Conservation (phyloP, 257 asterid genomes). For the Eustoma russellianum region DNA sequence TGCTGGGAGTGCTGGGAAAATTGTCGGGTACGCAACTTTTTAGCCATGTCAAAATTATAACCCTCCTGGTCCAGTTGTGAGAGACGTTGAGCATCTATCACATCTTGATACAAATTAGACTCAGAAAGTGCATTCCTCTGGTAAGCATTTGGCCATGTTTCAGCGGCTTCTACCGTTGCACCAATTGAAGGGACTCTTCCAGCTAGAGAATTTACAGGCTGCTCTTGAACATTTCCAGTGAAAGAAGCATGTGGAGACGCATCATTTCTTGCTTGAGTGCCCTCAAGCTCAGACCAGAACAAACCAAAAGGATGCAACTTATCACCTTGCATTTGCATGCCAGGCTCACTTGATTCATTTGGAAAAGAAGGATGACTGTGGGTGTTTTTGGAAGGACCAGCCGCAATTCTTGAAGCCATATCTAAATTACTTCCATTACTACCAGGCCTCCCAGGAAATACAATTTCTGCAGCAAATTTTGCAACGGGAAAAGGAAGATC, state of each 20-base stretch:
- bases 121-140: constrained; percentile 42
- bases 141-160: constrained; percentile 51
- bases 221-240: constrained; percentile 33
- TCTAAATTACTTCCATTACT: constrained; percentile 52
- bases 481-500: background rate
- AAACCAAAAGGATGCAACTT: constrained; percentile 68
- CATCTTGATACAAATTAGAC: constrained; percentile 44
- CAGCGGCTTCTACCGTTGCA: constrained; percentile 35
- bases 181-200: constrained; percentile 42
- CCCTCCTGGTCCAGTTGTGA: constrained; percentile 47
- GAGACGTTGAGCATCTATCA: constrained; percentile 36
- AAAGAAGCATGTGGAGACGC: constrained; percentile 26
- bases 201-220: constrained; percentile 31
- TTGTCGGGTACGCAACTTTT: constrained; percentile 51
- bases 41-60: constrained; percentile 47
- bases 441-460: constrained; percentile 83
- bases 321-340: constrained; percentile 31
- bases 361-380: constrained; percentile 26
- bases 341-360: constrained; percentile 31
- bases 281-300: constrained; percentile 91
- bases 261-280: constrained; percentile 48
- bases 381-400: constrained; percentile 33
- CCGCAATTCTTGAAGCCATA: constrained; percentile 29
- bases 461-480: constrained; percentile 40
- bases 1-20: constrained; percentile 49